A percentile compares a stretch with the other conserved stretches of the same genome.
Evolutionary conservation across 768 basidiomycete genomes (phyloP).

Genomic region (Grammothele lineata): DNA sequence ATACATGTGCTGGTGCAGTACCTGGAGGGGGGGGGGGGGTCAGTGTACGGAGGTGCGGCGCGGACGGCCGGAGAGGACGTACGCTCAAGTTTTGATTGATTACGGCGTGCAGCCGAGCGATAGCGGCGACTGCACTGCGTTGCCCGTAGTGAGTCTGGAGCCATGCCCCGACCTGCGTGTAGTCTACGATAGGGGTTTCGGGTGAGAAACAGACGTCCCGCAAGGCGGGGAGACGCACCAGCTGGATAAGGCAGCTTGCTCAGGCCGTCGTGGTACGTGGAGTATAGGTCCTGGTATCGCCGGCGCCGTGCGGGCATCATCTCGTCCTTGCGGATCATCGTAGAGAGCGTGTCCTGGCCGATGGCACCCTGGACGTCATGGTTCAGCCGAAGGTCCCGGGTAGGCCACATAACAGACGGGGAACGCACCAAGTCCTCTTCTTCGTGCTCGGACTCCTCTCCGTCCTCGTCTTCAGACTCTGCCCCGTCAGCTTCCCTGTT

Average conservation of each 20-base stretch:
- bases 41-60: not conserved
- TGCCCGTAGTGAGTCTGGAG: constrained; percentile 52
- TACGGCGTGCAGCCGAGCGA: constrained; percentile 71
- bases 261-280: constrained; percentile 33
- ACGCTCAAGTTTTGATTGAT: constrained; percentile 55
- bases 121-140: constrained; percentile 53
- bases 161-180: constrained; percentile 57
- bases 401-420: constrained; percentile 1
- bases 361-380: constrained; percentile 51
- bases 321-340: constrained; percentile 76
- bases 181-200: constrained; percentile 42
- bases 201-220: too few relatives aligned
- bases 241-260: constrained; percentile 55
- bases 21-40: constrained; percentile 25
- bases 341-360: constrained; percentile 65
- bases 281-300: constrained; percentile 46
- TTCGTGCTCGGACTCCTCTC: constrained; percentile 8
- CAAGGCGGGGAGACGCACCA: too few relatives aligned
- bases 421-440: constrained; percentile 17
- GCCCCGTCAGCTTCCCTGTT: not conserved
- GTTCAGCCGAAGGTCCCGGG: constrained; percentile 3
- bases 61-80: constrained; percentile 20
- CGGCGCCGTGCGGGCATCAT: constrained; percentile 52
- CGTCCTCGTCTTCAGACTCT: not conserved
- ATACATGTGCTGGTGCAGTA: constrained; percentile 44